Base-by-base conservation (phyloP, 2,329 filamentous ascomycete genomes). In the Aspergillus texensis region DNA sequence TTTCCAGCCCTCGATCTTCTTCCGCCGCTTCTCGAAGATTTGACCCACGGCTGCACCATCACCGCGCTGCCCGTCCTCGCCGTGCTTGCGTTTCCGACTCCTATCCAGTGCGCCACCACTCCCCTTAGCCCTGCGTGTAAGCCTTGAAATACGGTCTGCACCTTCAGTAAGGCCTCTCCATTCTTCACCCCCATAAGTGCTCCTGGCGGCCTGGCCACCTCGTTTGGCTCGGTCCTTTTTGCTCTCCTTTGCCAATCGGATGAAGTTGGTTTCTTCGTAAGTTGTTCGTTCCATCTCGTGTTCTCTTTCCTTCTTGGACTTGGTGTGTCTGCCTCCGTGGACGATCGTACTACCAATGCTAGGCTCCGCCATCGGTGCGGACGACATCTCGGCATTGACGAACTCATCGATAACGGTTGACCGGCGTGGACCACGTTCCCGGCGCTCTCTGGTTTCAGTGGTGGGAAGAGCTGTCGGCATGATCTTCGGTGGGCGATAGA, bases 191-290 rank as follows among this genome's bases (percentile, higher is more conserved):
- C 94, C 94, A 80, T 91, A 97, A 78, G 84, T 89, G 79, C 72
- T 81, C 75, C 82, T 79, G 62, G 72, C 72, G 39, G 77, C 74
- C 41, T 65, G 76, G 43, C 78, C 75, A 21, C 78, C 77, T 76
- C 86, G 88, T 81, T 91, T 90, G 55, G 88, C 85, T 63, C 83
- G 81, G 6, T 97, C 93, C 81, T 96, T 97, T 85, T 97, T 98
- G 80, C 88, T 91, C 77, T 91, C 87, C 72, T 89, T 90, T 14
- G 94, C 93, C 71, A 99, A 82, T 70, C 95, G 91, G 19, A 92
- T 88, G 73, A 97, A 94, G 81, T 99, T 96, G 70, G 84, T 86
- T 80, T 99, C 95, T 82, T 99, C 95, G 80, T 97, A 99, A 55
- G 91, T 87, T 63, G 86, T 86, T 61, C 91, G 85, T 80, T 97